Evolutionary conservation across 768 basidiomycete genomes (phyloP).

Genomic region (Gymnopilus dilepis): DNA sequence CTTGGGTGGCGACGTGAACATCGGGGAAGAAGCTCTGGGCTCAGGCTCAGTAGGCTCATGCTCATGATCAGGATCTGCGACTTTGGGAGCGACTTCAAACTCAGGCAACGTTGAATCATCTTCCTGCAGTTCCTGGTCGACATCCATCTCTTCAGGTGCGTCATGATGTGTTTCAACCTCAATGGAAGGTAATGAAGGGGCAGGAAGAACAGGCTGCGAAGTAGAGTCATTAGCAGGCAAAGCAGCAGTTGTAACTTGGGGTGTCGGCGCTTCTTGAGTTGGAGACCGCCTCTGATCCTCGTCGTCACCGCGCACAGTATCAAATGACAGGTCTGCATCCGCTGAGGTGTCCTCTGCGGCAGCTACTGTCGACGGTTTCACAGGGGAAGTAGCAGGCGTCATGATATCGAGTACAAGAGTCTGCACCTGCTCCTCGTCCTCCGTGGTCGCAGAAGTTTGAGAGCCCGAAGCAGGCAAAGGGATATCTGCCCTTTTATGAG

Average conservation of each 20-base stretch:
- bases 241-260: not conserved
- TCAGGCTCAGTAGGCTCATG: no score
- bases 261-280: not conserved
- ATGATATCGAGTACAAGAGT: conserved; percentile 6
- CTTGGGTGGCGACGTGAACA: conserved; percentile 10
- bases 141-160: not conserved
- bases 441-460: conserved; percentile 12
- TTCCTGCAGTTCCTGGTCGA: not conserved
- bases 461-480: not conserved
- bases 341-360: not conserved
- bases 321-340: not conserved
- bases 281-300: not conserved
- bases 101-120: no score
- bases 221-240: not conserved
- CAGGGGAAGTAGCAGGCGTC: not conserved
- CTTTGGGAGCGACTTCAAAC: not conserved
- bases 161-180: not conserved
- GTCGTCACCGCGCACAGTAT: not conserved
- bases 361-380: not conserved
- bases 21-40: conserved; percentile 1
- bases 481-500: not conserved
- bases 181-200: not conserved
- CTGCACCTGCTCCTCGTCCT: conserved; percentile 17
- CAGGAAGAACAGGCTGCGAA: not conserved
- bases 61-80: not conserved